Evolutionary conservation across 768 basidiomycete genomes (phyloP).

Genomic region (Lentinula sp.): DNA sequence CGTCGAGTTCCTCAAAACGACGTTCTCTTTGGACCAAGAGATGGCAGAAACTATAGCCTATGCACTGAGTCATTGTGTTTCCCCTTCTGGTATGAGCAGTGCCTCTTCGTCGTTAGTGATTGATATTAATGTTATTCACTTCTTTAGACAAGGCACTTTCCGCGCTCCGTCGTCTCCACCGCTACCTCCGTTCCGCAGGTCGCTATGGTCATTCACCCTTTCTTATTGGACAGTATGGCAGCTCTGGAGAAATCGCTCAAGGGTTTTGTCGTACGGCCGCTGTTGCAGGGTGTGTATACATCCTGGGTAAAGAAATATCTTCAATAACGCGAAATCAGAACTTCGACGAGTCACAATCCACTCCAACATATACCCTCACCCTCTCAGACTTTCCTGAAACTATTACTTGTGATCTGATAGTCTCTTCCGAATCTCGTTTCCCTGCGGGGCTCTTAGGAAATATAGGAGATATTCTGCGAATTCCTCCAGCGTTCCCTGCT

Average conservation of each 20-base stretch:
- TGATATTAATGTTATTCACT: slow-evolving; percentile 4
- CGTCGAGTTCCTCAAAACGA: slow-evolving; percentile 51
- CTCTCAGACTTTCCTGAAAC: slow-evolving; percentile 59
- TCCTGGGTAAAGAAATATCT: slow-evolving; percentile 51
- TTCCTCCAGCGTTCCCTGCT: background rate
- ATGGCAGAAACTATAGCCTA: slow-evolving; percentile 62
- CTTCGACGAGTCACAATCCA: background rate
- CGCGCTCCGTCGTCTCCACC: slow-evolving; percentile 63
- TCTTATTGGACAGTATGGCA: slow-evolving; percentile 93
- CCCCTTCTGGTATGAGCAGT: slow-evolving; percentile 41
- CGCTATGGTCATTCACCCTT: slow-evolving; percentile 85
- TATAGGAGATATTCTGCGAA: too few relatives aligned
- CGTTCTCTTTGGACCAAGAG: slow-evolving; percentile 56
- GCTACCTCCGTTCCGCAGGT: slow-evolving; percentile 73
- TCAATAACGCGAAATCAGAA: slow-evolving; percentile 11
- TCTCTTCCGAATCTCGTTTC: slow-evolving; percentile 33
- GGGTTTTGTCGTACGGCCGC: slow-evolving; percentile 87
- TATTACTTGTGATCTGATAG: slow-evolving; percentile 47
- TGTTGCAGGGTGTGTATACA: slow-evolving; percentile 70
- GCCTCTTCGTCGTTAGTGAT: background rate
- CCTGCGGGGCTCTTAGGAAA: background rate
- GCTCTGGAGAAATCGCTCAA: slow-evolving; percentile 86
- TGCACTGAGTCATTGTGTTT: slow-evolving; percentile 69
- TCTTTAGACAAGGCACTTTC: slow-evolving; percentile 57
- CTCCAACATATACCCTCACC: slow-evolving; percentile 31